Evolutionary conservation across 1,284 basidiomycete species (phyloP), one percentile per base, ranked within the genome.

Genomic region (Tetrapyrgos nigripes): DNA sequence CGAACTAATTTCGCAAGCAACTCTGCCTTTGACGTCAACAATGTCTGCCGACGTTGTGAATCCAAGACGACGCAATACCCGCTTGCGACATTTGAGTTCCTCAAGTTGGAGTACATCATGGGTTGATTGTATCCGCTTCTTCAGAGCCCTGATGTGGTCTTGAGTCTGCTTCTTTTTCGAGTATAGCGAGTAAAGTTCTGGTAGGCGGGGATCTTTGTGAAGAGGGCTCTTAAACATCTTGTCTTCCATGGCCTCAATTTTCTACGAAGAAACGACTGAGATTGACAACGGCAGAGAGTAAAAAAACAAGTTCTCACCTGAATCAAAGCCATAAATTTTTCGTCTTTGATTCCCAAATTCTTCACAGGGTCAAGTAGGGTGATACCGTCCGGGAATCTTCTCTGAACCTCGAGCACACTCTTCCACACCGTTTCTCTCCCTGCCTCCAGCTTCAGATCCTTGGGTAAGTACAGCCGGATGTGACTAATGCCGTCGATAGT

Each of bases 1-100:
- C 1, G 96, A 92, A 67, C 91, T 95, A 73, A 99, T 98, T 78
- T 99, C 97, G 74, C 97, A 99, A 17, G 97, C 97, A 1, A 99
- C 97, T 45, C 97, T 84, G 1, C 97, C 97, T 77, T 99, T 99
- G 83, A 97, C 91, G 72, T 98, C 96, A 13, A 98, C 95, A 54
- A 99, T 97, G 72, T 98, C 97, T 2, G 91, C 86, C 3, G 87
- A 74, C 3, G 85, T 91, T 0, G 95, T 96, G 78, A 99, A 99
- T 0, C 93, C 96, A 3, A 99, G 77, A 33, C 97, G 86, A 31
- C 97, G 85, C 14, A 99, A 83, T 0, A 98, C 96, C 23, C 97
- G 92, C 76, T 99, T 99, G 53, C 97, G 85, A 66, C 89, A 91
- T 76, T 97, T 98, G 69, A 99, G 89, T 74, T 99, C 97, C 74